phyloP scores from a whole-genome alignment of 179 eudicot species.

The Monotropa hypopitys region DNA sequence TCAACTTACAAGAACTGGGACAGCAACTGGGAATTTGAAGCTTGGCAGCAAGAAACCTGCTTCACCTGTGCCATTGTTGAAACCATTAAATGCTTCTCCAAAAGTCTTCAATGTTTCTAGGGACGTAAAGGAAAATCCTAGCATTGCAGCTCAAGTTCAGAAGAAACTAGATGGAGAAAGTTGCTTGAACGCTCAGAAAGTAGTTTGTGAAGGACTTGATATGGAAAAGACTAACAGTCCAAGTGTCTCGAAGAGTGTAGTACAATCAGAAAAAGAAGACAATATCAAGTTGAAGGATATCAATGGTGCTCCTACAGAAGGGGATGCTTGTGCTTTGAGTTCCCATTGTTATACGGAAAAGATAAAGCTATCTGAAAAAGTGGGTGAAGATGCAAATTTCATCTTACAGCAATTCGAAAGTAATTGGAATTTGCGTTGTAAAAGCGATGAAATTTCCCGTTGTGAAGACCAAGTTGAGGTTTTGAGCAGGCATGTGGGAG shows the following conservation, averaged over 20 bases:
- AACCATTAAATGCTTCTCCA: constrained; percentile 9
- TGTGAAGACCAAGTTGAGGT: constrained; percentile 8
- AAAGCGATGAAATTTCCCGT: constrained; percentile 1
- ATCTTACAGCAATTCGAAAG: neutral
- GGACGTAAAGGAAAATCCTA: neutral
- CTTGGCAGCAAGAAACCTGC: constrained; percentile 11
- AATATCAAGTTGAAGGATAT: constrained; percentile 6
- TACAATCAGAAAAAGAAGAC: neutral
- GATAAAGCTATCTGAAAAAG: neutral
- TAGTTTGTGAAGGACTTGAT: neutral
- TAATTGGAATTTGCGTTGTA: neutral
- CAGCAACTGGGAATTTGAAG: constrained; percentile 8
- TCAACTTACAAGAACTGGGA: constrained; percentile 13
- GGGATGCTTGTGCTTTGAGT: neutral
- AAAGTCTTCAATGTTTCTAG: constrained; percentile 7
- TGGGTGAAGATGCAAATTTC: neutral
- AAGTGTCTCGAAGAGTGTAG: constrained; percentile 3
- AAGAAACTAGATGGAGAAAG: constrained; percentile 2
- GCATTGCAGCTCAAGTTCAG: neutral
- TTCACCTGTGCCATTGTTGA: constrained; percentile 7
- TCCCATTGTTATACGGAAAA: neutral
- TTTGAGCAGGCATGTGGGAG: neutral
- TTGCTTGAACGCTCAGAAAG: neutral
- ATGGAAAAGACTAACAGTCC: neutral
- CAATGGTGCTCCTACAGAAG: neutral